Base-by-base conservation (phyloP, 2,329 filamentous ascomycete species). In the Coniochaeta sp. region DNA sequence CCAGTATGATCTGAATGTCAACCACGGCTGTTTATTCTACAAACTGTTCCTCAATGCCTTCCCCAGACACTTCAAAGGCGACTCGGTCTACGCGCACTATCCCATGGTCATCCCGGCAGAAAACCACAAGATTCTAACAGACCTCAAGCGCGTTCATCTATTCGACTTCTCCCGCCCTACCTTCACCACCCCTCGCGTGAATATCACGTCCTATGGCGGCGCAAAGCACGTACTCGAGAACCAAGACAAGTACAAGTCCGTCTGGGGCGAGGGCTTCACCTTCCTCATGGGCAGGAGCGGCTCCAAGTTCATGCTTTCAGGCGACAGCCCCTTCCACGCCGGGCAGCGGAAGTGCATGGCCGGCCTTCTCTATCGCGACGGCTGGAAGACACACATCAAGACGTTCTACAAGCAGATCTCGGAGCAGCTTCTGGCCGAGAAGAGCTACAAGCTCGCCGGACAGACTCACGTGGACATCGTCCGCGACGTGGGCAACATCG, bases 11-110 rank as follows among this genome's bases (percentile, higher is more conserved):
- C 74, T 87, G 24, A 84, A 82, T 61, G 74, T 93, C 64, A 89
- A 95, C 73, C 87, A 95, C 69, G 91, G 91, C 55, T 91, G 89
- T 66, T 85, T 92, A 14, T 90, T 93, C 73, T 92, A 93, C 79
- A 96, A 95, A 77, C 81, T 96, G 38, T 88, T 93, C 70, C 78
- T 90, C 38, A 83, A 88, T 6, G 89, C 90, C 0, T 91, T 96
- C 78, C 91, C 91, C 0, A 81, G 89, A 64, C 88, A 91, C 74
- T 93, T 93, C 80, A 85, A 84, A 70, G 74, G 80, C 22, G 87
- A 95, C 75, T 92, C 89, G 0, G 85, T 93, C 59, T 96, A 93
- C 64, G 90, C 89, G 0, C 89, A 93, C 69, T 92, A 88, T 69
- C 89, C 87, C n/a, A 85, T 85, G 82, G 74, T 77, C 2, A 86